These are phyloP conservation scores for Chloropicon primus DNA, from an alignment of 139 green algal species.

Conservation along the genomic window DNA sequence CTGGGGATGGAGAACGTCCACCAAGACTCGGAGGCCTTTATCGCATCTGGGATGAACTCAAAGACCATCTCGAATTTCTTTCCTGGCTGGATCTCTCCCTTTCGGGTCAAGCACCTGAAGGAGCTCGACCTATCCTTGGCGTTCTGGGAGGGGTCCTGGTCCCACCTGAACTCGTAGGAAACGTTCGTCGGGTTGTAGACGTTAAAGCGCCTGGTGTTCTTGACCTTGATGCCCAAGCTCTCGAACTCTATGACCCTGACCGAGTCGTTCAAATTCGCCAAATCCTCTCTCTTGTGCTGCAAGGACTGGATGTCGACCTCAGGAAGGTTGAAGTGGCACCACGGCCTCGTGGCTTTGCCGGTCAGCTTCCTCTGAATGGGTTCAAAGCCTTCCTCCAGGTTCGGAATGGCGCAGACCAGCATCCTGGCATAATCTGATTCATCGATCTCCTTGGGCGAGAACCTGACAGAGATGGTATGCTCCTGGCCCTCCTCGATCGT, in stretches of 20 bases:
- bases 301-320: conserved; percentile 49
- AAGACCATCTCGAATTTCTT: conserved; percentile 70
- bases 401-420: conserved; percentile 40
- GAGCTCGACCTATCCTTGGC: not conserved
- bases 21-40: conserved; percentile 40
- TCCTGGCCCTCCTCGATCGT: conserved; percentile 22
- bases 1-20: conserved; percentile 47
- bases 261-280: conserved; percentile 44
- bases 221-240: conserved; percentile 45
- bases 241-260: conserved; percentile 55
- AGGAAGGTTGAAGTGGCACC: conserved; percentile 70
- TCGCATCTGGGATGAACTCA: conserved; percentile 41
- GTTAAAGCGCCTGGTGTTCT: conserved; percentile 62
- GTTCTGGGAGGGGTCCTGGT: conserved; percentile 8
- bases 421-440: conserved; percentile 25
- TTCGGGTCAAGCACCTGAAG: conserved; percentile 14
- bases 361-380: conserved; percentile 23
- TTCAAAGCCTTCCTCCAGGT: conserved; percentile 26
- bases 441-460: conserved; percentile 54
- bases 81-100: conserved; percentile 35
- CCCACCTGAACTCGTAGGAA: conserved; percentile 61
- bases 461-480: conserved; percentile 44
- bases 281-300: conserved; percentile 27
- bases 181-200: conserved; percentile 68
- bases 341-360: conserved; percentile 45